Evolutionary conservation across 495 filamentous ascomycete species (phyloP), one percentile per base, ranked within the genome.

Genomic region (Thermochaetoides thermophila): DNA sequence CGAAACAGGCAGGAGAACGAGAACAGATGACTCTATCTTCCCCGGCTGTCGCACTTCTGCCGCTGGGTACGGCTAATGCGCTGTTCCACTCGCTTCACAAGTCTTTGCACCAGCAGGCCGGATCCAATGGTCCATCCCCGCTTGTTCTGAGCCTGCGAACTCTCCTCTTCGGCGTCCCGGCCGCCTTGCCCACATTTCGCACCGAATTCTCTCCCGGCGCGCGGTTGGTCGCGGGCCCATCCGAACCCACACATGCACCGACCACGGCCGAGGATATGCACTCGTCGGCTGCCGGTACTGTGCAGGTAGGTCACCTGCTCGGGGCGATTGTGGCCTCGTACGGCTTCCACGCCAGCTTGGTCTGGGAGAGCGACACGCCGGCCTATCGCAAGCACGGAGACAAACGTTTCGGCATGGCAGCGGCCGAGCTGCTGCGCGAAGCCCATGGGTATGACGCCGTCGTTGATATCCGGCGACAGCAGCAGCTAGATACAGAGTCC

Each of bases 1-100:
- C n/a, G n/a, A n/a, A n/a, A n/a, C n/a, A n/a, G n/a, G n/a, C n/a
- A n/a, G n/a, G 11, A 24, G 21, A 24, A 24, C 6, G 6, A 11
- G 21, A 11, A 24, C 6, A 11, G 21, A 24, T 6, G 21, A 24
- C 24, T 5, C 19, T 16, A n/a, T 17, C 38, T n/a, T 46, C 44
- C 1, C 81, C 81, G 0, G 62, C 59, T 2, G 58, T 94, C 37
- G 64, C 63, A 6, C 48, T 89, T 17, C 53, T 93, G 4, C 77
- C 84, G 1, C 65, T 85, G 12, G 87, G 87, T 2, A 93, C 87
- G 2, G 87, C 80, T 16, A 96, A 94, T 55, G 87, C 86, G 2
- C 69, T 93, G 39, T 81, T 84, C 23, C 68, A 74, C 47, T 91
- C 83, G 3, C 38, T 63, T 5, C 66, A 71, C 49, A 60, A 55